A percentile compares a stretch with the other conserved stretches of the same genome.
These are phyloP conservation scores for Sclerotinia subarctica DNA, from an alignment of 2,329 filamentous ascomycete species.

Conservation along the genomic window DNA sequence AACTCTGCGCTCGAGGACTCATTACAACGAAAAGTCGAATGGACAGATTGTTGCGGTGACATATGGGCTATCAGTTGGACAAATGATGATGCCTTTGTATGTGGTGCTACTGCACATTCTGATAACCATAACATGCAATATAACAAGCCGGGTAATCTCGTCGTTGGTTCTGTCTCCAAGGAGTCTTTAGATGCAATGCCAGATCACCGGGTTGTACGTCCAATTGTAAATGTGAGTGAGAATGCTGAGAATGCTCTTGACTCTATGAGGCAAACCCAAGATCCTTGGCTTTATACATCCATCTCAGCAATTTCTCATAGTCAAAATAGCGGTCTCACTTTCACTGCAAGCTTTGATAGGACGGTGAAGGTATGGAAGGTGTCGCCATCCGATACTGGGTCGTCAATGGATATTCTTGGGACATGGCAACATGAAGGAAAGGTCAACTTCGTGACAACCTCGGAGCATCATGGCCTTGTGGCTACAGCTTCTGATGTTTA, in stretches of 20 bases:
- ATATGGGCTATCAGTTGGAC: conserved; percentile 58
- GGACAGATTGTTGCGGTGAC: conserved; percentile 60
- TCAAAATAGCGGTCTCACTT: conserved; percentile 45
- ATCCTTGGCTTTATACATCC: conserved; percentile 62
- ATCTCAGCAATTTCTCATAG: conserved; percentile 61
- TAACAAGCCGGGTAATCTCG: conserved; percentile 61
- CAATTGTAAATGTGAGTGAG: conserved; percentile 43
- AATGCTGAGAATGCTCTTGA: conserved; percentile 54
- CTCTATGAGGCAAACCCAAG: conserved; percentile 57
- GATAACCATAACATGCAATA: conserved; percentile 64
- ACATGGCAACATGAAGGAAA: conserved; percentile 57
- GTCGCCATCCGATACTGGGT: conserved; percentile 36
- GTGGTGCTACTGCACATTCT: conserved; percentile 60
- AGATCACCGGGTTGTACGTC: conserved; percentile 56
- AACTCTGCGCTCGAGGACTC: conserved; percentile 46
- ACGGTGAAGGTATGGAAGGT: conserved; percentile 59
- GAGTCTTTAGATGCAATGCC: conserved; percentile 51
- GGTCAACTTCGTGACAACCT: conserved; percentile 61
- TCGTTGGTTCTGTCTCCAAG: conserved; percentile 49
- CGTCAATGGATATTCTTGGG: conserved; percentile 44
- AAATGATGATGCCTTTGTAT: conserved; percentile 52
- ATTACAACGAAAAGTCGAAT: conserved; percentile 51
- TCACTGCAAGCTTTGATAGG: conserved; percentile 60
- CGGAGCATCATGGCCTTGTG: conserved; percentile 46
- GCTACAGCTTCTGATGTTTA: conserved; percentile 59